Evolutionary conservation across 495 filamentous ascomycete species (phyloP), one percentile per base, ranked within the genome.

Genomic region (Immersiella caudata): DNA sequence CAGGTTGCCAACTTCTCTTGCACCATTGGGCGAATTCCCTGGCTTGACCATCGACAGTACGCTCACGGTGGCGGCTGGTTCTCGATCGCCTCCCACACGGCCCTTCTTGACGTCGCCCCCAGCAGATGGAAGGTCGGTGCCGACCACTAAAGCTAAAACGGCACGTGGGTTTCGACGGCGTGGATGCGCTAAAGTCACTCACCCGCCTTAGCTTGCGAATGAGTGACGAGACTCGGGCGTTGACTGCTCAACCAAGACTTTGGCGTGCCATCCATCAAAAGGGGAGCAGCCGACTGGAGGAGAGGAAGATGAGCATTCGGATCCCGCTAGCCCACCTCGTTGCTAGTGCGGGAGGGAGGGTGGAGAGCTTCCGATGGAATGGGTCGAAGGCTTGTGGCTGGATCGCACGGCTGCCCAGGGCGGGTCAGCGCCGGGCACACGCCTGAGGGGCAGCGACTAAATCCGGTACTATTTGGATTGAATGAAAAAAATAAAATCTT

Each of bases 281-380:
- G 63, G 51, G 63, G 63, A 65, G 54, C 12, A 65, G 63, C 63
- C 63, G 63, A 57, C 20, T 65, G 63, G 63, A n/a, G 20, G 33
- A 20, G 21, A 21, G 63, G n/a, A 25, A 46, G 14, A 20, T n/a
- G 61, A 27, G 26, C 16, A 29, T 18, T 29, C n/a, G 26, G 22
- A 26, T 20, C 63, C 63, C 63, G 63, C 63, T 65, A 65, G 25
- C 49, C 63, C 56, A 36, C 27, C 27, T 64, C 22, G n/a, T 21
- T 33, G 11, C 57, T 60, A 60, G 35, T 62, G 60, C 33, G 60
- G 26, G 60, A 62, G 29, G 21, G 9, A 25, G 7, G 27, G 63
- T 54, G 54, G 52, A 29, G 51, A 57, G 63, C 52, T 36, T 65
- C 63, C 63, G 63, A 56, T 65, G 63, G 63, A 52, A n/a, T 49